Base-by-base conservation (phyloP, 2,329 filamentous ascomycete genomes). In the Alternaria arbusti region DNA sequence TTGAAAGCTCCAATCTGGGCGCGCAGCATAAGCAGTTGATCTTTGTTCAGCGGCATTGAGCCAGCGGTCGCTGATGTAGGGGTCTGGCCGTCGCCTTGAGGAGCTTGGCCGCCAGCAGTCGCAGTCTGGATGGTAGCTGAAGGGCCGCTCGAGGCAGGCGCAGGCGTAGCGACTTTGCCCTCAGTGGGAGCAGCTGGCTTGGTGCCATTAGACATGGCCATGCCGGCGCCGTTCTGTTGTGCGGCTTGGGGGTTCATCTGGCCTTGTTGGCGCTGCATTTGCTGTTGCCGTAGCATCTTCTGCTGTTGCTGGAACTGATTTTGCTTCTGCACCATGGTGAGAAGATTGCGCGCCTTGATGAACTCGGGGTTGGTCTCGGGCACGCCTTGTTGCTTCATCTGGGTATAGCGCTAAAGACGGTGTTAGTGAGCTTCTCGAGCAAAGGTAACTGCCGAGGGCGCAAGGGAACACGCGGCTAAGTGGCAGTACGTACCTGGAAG, bases 1-100 rank as follows among this genome's bases (percentile, higher is more conserved):
- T 96, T 96, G 82, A 97, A 98, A 0, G 95, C 94, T 71, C 91
- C 86, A 54, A 98, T 97, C 78, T 99, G 96, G 69, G 92, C 90
- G 64, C 93, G 87, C 10, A 99, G 83, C 46, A 92, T 88, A 23
- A 87, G 85, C 49, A 97, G 83, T 78, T 99, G 96, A 60, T 96
- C 91, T 23, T 87, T 86, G 17, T 71, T 68, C 68, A 79, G 74
- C 30, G 71, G 65, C 15, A 70, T 68, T 9, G 69, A 62, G 15
- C 64, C 64, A 54, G 68, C 59, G 1, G 71, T 70, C 13, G 77
- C 73, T 6, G 77, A 78, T 5, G 73, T 77, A 2, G 74, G 71
- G 9, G 78, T 78, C 59, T 78, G 74, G 3, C 72, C 70, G 54
- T 86, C 86, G 22, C 80, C 81, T n/a, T 77, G 52, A 47, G 72